Evolutionary conservation across 768 basidiomycete genomes (phyloP), one percentile per base, ranked within the genome.

Genomic region (Boletus sp.): DNA sequence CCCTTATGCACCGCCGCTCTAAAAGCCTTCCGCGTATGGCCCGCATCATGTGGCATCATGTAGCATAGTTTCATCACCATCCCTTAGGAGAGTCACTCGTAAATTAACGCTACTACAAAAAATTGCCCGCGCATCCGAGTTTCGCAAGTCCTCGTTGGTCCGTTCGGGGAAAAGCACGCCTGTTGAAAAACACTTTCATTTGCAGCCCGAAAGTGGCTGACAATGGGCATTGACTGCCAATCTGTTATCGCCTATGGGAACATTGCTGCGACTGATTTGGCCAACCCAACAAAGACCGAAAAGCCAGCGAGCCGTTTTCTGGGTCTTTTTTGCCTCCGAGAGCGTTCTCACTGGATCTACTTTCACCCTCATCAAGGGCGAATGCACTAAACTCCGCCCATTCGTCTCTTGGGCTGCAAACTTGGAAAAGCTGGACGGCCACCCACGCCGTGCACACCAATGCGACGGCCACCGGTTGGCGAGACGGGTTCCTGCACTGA

Each of bases 341-440:
- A 10, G 27, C 30, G 11, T 65, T 71, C 70, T 52, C 70, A 70
- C 57, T 54, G 55, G 46, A 19, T 7, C 56, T 59, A 66, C 61
- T 63, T 67, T 65, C 45, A 47, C 35, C 46, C 43, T 13, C 27
- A 5, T 23, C 50, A 51, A 51, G 38, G 55, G 40, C 32, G 47
- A 47, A 55, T 27, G 34, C 15, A 25, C 46, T 40, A 43, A 43
- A 42, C 39, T 44, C 47, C 37, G 50, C 51, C 30, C 7, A 13
- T 44, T 53, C 41, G 45, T 37, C 47, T 46, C 56, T 57, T 53
- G 38, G 45, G 51, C 51, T 47, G 43, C 51, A 54, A 17, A 42
- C 39, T 62, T 45, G 42, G 54, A 50, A 48, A 45, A 23, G 51
- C 38, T 51, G 34, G n/a, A 45, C 50, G 57, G 69, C 50, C 52